Percentiles rank a stretch among this genome's conserved stretches.
Evolutionary conservation across 225 moss, liverwort and hornwort species (phyloP).

Genomic region (Marchantia polymorpha): DNA sequence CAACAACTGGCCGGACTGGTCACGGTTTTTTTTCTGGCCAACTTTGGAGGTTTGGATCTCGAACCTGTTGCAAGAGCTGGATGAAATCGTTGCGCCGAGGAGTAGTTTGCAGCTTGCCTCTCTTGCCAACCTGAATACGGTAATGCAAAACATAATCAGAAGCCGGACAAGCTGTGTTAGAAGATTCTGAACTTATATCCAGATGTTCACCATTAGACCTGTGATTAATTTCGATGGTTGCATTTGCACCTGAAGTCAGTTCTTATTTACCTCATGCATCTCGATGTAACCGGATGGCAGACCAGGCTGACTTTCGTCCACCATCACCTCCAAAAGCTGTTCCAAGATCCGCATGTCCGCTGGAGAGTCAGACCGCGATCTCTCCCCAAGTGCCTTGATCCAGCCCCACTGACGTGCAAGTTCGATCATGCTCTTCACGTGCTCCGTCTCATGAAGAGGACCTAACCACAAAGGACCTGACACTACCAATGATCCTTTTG

Average conservation of each 20-base stretch:
- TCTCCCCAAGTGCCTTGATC: constrained; percentile 42
- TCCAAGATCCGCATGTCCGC: constrained; percentile 58
- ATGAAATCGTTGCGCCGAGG: constrained; percentile 37
- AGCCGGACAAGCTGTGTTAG: neutral
- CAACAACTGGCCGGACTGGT: neutral
- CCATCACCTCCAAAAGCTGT: constrained; percentile 74
- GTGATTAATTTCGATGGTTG: too few relatives aligned
- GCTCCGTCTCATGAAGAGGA: constrained; percentile 60
- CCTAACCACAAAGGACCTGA: constrained; percentile 91
- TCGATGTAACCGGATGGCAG: constrained; percentile 74
- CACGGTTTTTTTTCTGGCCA: neutral
- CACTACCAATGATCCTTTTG: constrained; percentile 48
- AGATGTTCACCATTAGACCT: neutral
- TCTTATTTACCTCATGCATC: constrained; percentile 61
- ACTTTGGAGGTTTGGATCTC: neutral
- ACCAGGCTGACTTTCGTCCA: constrained; percentile 74
- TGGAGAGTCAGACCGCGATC: constrained; percentile 24
- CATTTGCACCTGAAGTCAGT: neutral
- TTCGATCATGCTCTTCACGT: constrained; percentile 57
- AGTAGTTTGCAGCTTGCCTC: constrained; percentile 43
- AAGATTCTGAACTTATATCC: neutral
- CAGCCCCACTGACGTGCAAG: constrained; percentile 74
- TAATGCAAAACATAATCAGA: neutral
- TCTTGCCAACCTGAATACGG: constrained; percentile 35
- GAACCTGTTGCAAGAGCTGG: constrained; percentile 36